Conservation (phyloP, 768 basidiomycete species). For the Scleroderma bovista region DNA sequence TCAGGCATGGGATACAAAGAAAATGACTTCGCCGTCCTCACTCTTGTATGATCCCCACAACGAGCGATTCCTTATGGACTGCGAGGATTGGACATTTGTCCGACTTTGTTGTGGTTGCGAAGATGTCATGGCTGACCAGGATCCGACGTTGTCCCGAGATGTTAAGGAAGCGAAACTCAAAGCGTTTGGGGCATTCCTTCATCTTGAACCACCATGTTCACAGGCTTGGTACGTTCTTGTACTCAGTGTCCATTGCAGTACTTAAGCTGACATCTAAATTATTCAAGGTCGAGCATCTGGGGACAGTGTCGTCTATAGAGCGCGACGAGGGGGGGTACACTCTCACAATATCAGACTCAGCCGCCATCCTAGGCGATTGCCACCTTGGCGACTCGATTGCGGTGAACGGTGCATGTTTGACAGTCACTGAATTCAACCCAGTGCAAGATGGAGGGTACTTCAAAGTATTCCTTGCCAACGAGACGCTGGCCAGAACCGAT, state of each 20-base stretch:
- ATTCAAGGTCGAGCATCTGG: conserved; percentile 82
- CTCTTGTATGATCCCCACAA: conserved; percentile 45
- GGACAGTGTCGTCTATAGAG: conserved; percentile 60
- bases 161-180: no score
- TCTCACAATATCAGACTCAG: conserved; percentile 67
- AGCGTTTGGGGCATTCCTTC: no score
- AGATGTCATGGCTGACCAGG: conserved; percentile 4
- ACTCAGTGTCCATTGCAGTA: neutral
- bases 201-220: conserved; percentile 62
- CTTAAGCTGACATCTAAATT: conserved; percentile 7
- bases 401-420: conserved; percentile 84
- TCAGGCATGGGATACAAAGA: conserved; percentile 2
- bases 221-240: conserved; percentile 57
- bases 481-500: conserved; percentile 88
- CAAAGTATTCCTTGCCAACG: conserved; percentile 92
- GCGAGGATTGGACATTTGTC: conserved; percentile 1
- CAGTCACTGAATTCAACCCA: conserved; percentile 79
- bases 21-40: conserved; percentile 10
- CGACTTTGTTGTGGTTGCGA: conserved; percentile 4
- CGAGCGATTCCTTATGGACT: conserved; percentile 13
- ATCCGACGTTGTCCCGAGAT: no score
- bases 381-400: conserved; percentile 92
- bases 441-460: conserved; percentile 69
- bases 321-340: conserved; percentile 75
- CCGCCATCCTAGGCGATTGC: conserved; percentile 79